A percentile compares a stretch with the other conserved stretches of the same genome.
phyloP scores from a whole-genome alignment of 2,329 filamentous ascomycete genomes.

The Hortaea werneckii region DNA sequence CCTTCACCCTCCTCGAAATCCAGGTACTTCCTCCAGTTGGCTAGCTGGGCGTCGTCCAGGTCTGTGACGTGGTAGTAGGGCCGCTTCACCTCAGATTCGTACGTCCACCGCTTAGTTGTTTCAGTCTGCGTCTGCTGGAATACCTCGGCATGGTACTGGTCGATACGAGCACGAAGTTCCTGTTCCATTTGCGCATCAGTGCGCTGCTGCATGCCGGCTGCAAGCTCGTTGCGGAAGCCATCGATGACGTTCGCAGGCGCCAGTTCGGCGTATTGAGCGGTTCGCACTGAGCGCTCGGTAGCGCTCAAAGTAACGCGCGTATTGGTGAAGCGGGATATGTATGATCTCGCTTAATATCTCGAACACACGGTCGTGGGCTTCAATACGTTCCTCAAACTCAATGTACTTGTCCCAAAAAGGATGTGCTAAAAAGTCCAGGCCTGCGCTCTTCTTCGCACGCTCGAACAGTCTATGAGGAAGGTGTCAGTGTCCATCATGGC shows the following conservation, averaged over 20 bases:
- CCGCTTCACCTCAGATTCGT: constrained; percentile 86
- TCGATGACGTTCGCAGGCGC: constrained; percentile 57
- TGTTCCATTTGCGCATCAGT: constrained; percentile 72
- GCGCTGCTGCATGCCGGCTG: constrained; percentile 51
- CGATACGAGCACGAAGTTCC: constrained; percentile 69
- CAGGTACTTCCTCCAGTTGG: constrained; percentile 91
- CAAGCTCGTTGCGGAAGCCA: constrained; percentile 61
- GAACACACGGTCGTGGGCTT: constrained; percentile 75
- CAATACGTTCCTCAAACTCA: constrained; percentile 87
- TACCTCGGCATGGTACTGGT: constrained; percentile 67
- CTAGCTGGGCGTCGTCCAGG: constrained; percentile 72
- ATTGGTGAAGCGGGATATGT: constrained; percentile 89
- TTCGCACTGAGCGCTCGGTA: constrained; percentile 68
- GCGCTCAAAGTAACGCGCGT: constrained; percentile 86
- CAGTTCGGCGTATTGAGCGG: constrained; percentile 62
- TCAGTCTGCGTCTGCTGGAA: constrained; percentile 77
- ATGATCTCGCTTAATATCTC: constrained; percentile 73
- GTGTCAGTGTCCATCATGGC: constrained; percentile 28
- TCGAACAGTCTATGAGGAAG: constrained; percentile 66
- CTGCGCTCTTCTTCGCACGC: constrained; percentile 72
- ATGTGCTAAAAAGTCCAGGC: constrained; percentile 86
- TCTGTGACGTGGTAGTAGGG: constrained; percentile 96
- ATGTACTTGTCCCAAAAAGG: constrained; percentile 99
- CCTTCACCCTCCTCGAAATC: constrained; percentile 89
- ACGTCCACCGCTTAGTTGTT: constrained; percentile 87